phyloP scores from a whole-genome alignment of 129 eudicot species.

The Ambrosia trifida region DNA sequence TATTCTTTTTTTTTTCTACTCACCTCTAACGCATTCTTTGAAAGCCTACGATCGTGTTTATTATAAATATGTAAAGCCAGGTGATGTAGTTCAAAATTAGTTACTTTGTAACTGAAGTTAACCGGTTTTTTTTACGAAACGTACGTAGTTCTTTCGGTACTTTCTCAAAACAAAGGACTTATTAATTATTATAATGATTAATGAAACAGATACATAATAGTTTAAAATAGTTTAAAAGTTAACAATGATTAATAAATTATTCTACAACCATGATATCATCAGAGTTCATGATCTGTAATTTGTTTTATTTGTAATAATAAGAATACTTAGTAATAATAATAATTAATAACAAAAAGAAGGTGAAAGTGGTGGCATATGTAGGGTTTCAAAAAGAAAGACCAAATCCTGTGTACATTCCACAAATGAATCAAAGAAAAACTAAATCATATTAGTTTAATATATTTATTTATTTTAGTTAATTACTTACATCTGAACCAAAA shows the following conservation, averaged over 20 bases:
- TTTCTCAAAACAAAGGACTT: background rate
- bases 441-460: background rate
- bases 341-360: background rate
- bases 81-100: background rate
- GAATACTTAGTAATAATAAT: background rate
- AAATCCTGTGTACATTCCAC: conserved; percentile 29
- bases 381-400: conserved; percentile 37
- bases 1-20: background rate
- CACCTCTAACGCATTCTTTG: too few species aligned
- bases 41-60: background rate
- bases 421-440: conserved; percentile 11
- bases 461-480: background rate
- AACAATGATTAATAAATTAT: background rate
- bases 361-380: conserved; percentile 16
- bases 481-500: conserved; percentile 4
- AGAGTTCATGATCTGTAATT: background rate
- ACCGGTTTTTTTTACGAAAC: background rate
- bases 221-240: conserved; percentile 9
- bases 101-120: background rate
- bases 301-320: conserved; percentile 13
- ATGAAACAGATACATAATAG: conserved; percentile 11
- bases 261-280: background rate
- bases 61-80: background rate
- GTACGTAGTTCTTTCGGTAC: background rate
- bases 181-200: background rate